Base-by-base conservation (phyloP, 2,329 filamentous ascomycete genomes). In the Ciborinia camelliae region DNA sequence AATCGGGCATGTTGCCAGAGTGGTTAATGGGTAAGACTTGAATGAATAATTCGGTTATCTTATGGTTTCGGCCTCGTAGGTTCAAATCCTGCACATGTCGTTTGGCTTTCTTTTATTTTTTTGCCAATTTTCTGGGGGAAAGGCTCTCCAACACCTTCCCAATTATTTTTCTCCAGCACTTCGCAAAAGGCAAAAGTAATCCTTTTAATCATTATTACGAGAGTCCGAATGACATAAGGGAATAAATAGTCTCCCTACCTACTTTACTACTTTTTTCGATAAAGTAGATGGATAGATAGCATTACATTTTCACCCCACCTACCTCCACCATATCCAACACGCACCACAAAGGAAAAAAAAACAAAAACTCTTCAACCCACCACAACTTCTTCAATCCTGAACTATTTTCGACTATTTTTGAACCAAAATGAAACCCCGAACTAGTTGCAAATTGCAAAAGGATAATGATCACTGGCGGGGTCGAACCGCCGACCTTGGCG, bases 1-100 rank as follows among this genome's bases (percentile, higher is more conserved):
- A 3, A 9, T 5, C 30, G 15, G 61, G 51, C 61, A 63, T 54
- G 50, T 63, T 63, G 61, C 61, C 61, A 63, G 61, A 63, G 61
- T 63, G 61, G 61, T 63, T 63, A 63, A 63, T 63, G 61, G 61
- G 61, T 63, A 63, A 63, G 61, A 63, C 61, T 63, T 63, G 61
- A 63, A 63, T 63, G 51, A 57, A 62, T 39, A 39, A 48, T 63
- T 63, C 51, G 51, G 51, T 63, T 63, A 63, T 63, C 61, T 63
- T 63, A 63, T 63, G 61, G 61, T 63, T 63, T 63, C 61, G 61
- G 61, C 61, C 61, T 63, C 61, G 61, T 63, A 63, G 61, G 61
- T 63, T 63, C 61, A 63, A 63, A 63, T 63, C 61, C 61, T 63
- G 61, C 61, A 63, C 50, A 54, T 63, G 61, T 55, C 61, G 61